Percentiles rank a stretch among this genome's conserved stretches.
These are phyloP conservation scores for Glycine soja DNA, from an alignment of 306 rosid species.

Conservation along the genomic window DNA sequence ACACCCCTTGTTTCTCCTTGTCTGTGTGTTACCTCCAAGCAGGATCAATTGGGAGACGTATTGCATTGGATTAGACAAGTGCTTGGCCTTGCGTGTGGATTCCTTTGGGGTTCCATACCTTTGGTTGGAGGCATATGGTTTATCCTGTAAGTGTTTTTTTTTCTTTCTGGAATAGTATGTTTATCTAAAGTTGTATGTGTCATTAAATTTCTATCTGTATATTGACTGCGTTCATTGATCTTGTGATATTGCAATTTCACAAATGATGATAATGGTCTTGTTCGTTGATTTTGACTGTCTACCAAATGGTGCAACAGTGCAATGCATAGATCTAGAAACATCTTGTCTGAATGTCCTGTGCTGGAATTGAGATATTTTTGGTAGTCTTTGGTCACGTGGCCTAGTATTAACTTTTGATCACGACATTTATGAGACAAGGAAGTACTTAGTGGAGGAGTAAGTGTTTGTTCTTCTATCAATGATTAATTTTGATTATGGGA, in stretches of 20 bases:
- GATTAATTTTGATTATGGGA: constrained; percentile 11
- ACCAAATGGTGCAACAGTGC: not conserved
- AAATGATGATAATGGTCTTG: not conserved
- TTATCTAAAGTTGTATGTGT: constrained; percentile 15
- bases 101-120: constrained; percentile 91
- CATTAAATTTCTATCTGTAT: not conserved
- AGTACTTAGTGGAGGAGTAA: not conserved
- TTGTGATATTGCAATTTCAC: constrained; percentile 3
- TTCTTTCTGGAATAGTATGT: not conserved
- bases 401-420: not conserved
- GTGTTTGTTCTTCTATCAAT: not conserved
- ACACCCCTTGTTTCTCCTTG: not conserved
- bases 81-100: constrained; percentile 74
- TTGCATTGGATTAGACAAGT: constrained; percentile 98
- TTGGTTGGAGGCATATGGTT: constrained; percentile 97
- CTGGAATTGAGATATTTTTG: not conserved
- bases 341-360: not conserved
- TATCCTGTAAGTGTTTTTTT: constrained; percentile 70
- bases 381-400: not conserved
- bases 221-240: not conserved
- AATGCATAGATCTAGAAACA: constrained; percentile 9
- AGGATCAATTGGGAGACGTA: constrained; percentile 98
- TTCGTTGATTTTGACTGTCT: constrained; percentile 1
- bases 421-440: not conserved
- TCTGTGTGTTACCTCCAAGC: constrained; percentile 2